These are phyloP conservation scores for Sugiyamaella qingdaonensis DNA, from an alignment of 805 yeast genomes.

Conservation along the genomic window DNA sequence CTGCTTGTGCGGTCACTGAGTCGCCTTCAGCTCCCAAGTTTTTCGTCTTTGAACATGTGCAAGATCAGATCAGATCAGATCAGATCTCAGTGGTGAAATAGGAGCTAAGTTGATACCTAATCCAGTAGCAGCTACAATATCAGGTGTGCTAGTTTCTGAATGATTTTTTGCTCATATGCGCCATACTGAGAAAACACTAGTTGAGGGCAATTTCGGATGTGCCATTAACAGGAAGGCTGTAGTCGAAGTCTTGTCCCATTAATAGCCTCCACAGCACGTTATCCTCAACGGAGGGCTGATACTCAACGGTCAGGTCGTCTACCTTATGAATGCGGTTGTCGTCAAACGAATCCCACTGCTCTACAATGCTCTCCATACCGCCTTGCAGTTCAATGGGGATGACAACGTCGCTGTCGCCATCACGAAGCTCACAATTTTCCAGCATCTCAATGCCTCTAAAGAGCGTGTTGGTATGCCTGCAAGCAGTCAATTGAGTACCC, in stretches of 20 bases:
- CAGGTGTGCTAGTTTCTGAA: background rate
- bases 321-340: background rate
- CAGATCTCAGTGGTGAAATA: no score
- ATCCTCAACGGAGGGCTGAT: background rate
- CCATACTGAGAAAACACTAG: background rate
- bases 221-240: background rate
- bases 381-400: conserved; percentile 5
- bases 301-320: background rate
- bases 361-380: conserved; percentile 2
- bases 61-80: no score
- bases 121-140: background rate
- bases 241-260: background rate
- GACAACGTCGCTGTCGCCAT: background rate
- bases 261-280: background rate
- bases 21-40: no score
- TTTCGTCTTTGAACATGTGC: no score
- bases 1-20: no score
- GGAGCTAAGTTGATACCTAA: no score
- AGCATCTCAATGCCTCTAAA: conserved; percentile 5
- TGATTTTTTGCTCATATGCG: background rate
- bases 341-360: background rate
- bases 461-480: conserved; percentile 3
- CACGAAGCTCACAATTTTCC: background rate
- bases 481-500: background rate
- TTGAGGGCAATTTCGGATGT: background rate